Evolutionary conservation across 495 filamentous ascomycete genomes (phyloP).

Genomic region (Diplogelasinospora grovesii): DNA sequence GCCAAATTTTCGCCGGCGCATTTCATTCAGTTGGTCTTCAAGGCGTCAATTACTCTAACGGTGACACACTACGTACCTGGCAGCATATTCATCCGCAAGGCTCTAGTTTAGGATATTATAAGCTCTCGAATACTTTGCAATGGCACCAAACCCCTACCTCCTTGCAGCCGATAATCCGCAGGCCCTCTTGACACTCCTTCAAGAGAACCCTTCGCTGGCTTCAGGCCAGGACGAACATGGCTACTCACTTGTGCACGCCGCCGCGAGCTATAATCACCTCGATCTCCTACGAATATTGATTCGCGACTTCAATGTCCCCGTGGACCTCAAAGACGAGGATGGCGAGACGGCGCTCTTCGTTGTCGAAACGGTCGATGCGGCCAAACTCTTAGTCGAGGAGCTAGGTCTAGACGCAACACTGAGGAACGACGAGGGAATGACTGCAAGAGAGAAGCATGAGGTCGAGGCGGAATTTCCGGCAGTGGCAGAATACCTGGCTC

Average conservation of each 20-base stretch:
- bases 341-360: conserved; percentile 88
- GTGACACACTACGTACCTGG: too few relatives aligned
- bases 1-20: too few relatives aligned
- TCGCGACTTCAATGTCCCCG: conserved; percentile 66
- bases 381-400: conserved; percentile 72
- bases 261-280: conserved; percentile 81
- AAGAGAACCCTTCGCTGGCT: conserved; percentile 58
- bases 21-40: too few relatives aligned
- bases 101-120: too few relatives aligned
- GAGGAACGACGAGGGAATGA: conserved; percentile 58
- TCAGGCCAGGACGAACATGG: conserved; percentile 70
- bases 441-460: conserved; percentile 64
- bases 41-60: too few relatives aligned
- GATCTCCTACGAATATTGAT: conserved; percentile 73
- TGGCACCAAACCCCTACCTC: conserved; percentile 64
- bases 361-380: conserved; percentile 67
- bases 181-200: conserved; percentile 59
- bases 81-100: too few relatives aligned
- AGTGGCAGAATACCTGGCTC: conserved; percentile 60
- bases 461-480: conserved; percentile 62
- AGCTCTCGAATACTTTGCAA: conserved; percentile 9
- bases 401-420: conserved; percentile 60
- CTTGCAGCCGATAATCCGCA: conserved; percentile 70
- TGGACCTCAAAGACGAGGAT: conserved; percentile 80
- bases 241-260: conserved; percentile 89